Base-by-base conservation (phyloP, 768 basidiomycete species). In the Antrodiella citrinella region DNA sequence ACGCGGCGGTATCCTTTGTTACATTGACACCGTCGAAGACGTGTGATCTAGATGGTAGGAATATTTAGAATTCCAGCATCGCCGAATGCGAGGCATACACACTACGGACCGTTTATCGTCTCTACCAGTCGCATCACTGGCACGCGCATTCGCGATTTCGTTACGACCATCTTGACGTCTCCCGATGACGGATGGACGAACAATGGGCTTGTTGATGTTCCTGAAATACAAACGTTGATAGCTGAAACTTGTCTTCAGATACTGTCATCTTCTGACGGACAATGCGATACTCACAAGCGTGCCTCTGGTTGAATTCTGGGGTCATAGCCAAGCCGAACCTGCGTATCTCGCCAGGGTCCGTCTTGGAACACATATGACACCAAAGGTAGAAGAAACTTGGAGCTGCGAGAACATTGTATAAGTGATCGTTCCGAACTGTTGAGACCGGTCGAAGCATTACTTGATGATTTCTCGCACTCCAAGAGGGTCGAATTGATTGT, bases 171-270 rank as follows among this genome's bases (percentile, higher is more conserved):
- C 80, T 57, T 83, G 81, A 13, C 82, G 74, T 23, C 86, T 76
- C 3, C 78, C 77, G 10, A 79, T 74, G n/a, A 89, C 82, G 13
- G 89, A 90, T 0, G 87, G 82, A 23, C 87, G 76, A 15, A 75
- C 75, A 58, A 86, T 86, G 0, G 85, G 84, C 58, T 91, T 88
- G 52, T 88, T 87, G 42, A 84, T 78, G 61, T 93, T 89, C 46
- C 92, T 83, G 62, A 99, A 92, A 64, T 91, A 89, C 3, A 97
- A 69, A 12, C 92, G 80, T 66, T 99, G 95, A 63, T 86, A 99
- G 55, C 95, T 96, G 59, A 39, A n/a, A 2, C 13, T 24, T 22
- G 21, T 7, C 21, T 0, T 3, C 45, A 20, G 10, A 45, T 40
- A 19, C n/a, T 11, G 41, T 38, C n/a, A 48, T n/a, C 3, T 23